Percentiles rank a stretch among this genome's conserved stretches.
Conservation (phyloP, 495 filamentous ascomycete species). For the Penicillium odoratum region DNA sequence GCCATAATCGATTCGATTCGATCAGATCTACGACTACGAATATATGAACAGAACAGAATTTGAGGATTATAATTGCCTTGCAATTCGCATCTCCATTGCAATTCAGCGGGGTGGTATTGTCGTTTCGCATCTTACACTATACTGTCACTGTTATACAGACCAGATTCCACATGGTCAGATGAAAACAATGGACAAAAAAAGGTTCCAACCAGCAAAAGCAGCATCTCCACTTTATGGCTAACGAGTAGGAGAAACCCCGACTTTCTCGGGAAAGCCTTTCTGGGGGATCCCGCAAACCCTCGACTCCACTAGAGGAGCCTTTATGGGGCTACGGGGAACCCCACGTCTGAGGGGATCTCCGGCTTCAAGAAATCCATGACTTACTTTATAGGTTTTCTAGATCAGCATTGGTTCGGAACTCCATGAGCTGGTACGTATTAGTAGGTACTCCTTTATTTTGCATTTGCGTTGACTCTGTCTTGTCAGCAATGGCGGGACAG, state of each 20-base stretch:
- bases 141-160: conserved; percentile 27
- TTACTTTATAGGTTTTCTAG: conserved; percentile 14
- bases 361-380: conserved; percentile 14
- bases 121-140: conserved; percentile 25
- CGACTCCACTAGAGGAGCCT: conserved; percentile 7
- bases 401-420: background rate
- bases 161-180: conserved; percentile 4
- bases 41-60: background rate
- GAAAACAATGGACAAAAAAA: conserved; percentile 4
- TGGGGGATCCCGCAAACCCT: conserved; percentile 25
- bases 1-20: background rate
- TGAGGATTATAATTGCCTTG: background rate
- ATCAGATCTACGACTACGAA: conserved; percentile 3
- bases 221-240: background rate
- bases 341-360: background rate
- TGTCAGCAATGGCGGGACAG: background rate
- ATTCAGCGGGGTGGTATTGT: conserved; percentile 12
- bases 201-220: background rate
- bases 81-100: background rate
- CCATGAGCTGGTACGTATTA: background rate
- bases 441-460: background rate
- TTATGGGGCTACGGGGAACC: conserved; percentile 7
- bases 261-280: conserved; percentile 28
- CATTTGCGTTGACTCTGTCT: background rate
- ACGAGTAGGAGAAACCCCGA: conserved; percentile 9